Conservation (phyloP, 2,329 filamentous ascomycete genomes). For the Phaeosphaeriaceae sp. region DNA sequence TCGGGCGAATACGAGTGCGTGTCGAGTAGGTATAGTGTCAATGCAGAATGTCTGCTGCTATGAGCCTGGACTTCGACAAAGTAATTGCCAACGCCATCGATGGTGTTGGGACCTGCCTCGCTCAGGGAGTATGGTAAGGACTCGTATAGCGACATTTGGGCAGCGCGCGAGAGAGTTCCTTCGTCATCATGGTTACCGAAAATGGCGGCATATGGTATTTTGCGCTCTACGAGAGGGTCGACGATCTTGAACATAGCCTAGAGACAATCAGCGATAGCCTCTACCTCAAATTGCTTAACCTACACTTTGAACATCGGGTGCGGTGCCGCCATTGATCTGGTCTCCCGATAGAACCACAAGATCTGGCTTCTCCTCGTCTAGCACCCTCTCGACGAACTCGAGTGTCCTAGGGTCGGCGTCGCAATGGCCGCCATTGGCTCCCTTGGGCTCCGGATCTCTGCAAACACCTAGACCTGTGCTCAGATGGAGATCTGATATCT, state of each 20-base stretch:
- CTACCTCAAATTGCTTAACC: slow-evolving; percentile 36
- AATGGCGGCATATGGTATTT: slow-evolving; percentile 91
- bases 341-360: slow-evolving; percentile 91
- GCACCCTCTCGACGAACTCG: slow-evolving; percentile 82
- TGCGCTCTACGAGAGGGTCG: slow-evolving; percentile 81
- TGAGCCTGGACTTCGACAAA: slow-evolving; percentile 87
- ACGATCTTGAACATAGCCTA: slow-evolving; percentile 93
- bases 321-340: slow-evolving; percentile 92
- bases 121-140: slow-evolving; percentile 89
- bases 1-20: slow-evolving; percentile 92
- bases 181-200: slow-evolving; percentile 99
- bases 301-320: slow-evolving; percentile 87
- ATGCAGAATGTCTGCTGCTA: slow-evolving; percentile 83
- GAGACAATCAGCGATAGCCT: slow-evolving; percentile 17
- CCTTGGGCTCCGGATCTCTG: slow-evolving; percentile 82
- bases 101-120: slow-evolving; percentile 78
- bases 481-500: slow-evolving; percentile 91
- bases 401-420: slow-evolving; percentile 91
- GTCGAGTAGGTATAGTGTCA: slow-evolving; percentile 95
- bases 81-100: slow-evolving; percentile 95
- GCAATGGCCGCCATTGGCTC: slow-evolving; percentile 77
- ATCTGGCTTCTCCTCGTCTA: slow-evolving; percentile 94
- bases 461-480: slow-evolving; percentile 88
- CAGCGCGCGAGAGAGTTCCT: slow-evolving; percentile 75
- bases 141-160: slow-evolving; percentile 86